A percentile compares a stretch with the other conserved stretches of the same genome.
Conservation (phyloP, 2,329 filamentous ascomycete species). For the Atkinsonella texensis region DNA sequence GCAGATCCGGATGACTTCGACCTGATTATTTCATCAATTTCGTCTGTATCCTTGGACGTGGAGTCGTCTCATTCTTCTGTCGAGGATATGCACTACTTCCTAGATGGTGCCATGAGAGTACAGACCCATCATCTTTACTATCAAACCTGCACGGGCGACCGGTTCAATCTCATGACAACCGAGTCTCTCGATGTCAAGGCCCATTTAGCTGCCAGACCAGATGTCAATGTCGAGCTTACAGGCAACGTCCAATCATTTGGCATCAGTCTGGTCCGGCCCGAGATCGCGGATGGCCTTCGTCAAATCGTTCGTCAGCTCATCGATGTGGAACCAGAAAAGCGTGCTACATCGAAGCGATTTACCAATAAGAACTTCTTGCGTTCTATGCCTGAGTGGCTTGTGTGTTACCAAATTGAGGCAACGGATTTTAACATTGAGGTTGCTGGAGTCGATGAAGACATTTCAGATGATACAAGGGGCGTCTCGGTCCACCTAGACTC, state of each 20-base stretch:
- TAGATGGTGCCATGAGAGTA: constrained; percentile 70
- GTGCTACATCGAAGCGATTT: constrained; percentile 32
- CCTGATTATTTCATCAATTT: constrained; percentile 87
- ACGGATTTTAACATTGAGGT: constrained; percentile 85
- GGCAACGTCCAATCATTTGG: constrained; percentile 79
- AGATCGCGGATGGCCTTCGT: constrained; percentile 84
- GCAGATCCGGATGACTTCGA: constrained; percentile 74
- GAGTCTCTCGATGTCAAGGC: constrained; percentile 81
- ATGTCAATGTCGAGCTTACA: constrained; percentile 69
- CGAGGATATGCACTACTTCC: constrained; percentile 74
- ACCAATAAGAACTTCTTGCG: constrained; percentile 60
- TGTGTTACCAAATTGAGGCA: constrained; percentile 73
- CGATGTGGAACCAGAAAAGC: constrained; percentile 52
- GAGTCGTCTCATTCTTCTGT: constrained; percentile 90
- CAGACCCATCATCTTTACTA: constrained; percentile 89
- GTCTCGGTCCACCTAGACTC: constrained; percentile 77
- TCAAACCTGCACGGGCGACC: constrained; percentile 69
- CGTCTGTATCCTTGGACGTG: constrained; percentile 81
- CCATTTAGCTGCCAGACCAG: constrained; percentile 72
- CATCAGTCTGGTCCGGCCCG: constrained; percentile 77
- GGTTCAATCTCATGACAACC: constrained; percentile 77
- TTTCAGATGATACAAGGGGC: constrained; percentile 72
- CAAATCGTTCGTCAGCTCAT: constrained; percentile 81
- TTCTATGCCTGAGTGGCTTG: constrained; percentile 69
- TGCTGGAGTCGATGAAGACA: constrained; percentile 73